These are phyloP conservation scores for Alternaria triticimaculans DNA, from an alignment of 2,329 filamentous ascomycete species.

Conservation along the genomic window DNA sequence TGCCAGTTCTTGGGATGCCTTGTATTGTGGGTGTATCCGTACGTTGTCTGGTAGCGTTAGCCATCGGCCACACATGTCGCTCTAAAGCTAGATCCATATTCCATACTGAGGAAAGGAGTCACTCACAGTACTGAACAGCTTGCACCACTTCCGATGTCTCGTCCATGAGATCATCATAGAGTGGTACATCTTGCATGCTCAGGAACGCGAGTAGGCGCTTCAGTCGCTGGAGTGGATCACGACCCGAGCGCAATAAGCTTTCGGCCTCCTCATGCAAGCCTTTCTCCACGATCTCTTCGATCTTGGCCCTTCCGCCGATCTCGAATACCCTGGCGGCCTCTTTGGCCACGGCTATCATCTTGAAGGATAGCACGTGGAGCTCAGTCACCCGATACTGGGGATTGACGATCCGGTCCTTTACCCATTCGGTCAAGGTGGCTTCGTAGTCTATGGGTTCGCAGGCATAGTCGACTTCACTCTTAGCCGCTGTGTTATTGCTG, in stretches of 20 bases:
- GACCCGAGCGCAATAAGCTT: conserved; percentile 17
- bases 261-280: conserved; percentile 19
- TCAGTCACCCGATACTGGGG: conserved; percentile 5
- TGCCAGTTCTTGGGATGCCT: conserved; percentile 22
- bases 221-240: conserved; percentile 24
- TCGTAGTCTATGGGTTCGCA: conserved; percentile 5
- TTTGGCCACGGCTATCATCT: neutral
- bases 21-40: conserved; percentile 29
- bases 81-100: neutral
- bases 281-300: conserved; percentile 23
- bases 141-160: conserved; percentile 40
- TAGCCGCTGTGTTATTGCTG: neutral
- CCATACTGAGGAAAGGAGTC: neutral
- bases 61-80: neutral
- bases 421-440: neutral
- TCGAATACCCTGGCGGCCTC: conserved; percentile 15
- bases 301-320: conserved; percentile 15
- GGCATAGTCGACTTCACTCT: neutral
- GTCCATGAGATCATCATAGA: conserved; percentile 26
- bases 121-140: conserved; percentile 41
- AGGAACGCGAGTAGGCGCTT: conserved; percentile 23
- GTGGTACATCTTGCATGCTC: conserved; percentile 27
- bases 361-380: neutral
- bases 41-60: conserved; percentile 31
- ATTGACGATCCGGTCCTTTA: neutral